These are phyloP conservation scores for Hygrophoropsis aurantiaca DNA, from an alignment of 768 basidiomycete genomes.

Conservation along the genomic window DNA sequence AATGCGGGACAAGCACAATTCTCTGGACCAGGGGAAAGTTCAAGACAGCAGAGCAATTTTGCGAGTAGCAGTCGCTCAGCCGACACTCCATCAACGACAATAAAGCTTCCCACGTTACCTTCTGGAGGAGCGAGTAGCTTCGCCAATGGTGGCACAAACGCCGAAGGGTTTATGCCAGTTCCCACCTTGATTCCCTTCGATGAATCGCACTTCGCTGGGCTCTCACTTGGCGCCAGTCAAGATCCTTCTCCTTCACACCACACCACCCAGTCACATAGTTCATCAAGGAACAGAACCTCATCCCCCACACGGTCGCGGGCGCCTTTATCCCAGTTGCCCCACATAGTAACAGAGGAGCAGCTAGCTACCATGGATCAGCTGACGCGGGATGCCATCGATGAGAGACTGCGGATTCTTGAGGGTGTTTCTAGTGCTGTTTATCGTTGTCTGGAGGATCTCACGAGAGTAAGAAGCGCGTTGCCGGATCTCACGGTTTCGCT, in stretches of 20 bases:
- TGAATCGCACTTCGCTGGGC: background rate
- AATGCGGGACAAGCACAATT: slow-evolving; percentile 11
- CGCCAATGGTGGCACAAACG: background rate
- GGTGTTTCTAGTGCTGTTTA: slow-evolving; percentile 74
- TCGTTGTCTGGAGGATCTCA: slow-evolving; percentile 76
- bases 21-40: background rate
- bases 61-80: background rate
- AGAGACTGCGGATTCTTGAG: slow-evolving; percentile 76
- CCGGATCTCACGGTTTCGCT: slow-evolving; percentile 36
- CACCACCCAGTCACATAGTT: background rate
- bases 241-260: background rate
- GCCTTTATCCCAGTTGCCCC: background rate
- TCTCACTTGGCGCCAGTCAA: background rate
- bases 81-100: slow-evolving; percentile 1
- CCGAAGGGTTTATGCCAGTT: slow-evolving; percentile 12
- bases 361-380: slow-evolving; percentile 61
- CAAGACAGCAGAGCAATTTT: background rate
- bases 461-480: slow-evolving; percentile 70
- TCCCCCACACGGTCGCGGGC: background rate
- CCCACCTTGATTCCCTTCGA: slow-evolving; percentile 40
- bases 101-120: slow-evolving; percentile 7
- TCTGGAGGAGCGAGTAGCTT: background rate
- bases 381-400: slow-evolving; percentile 82
- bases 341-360: slow-evolving; percentile 58
- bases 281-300: background rate